Base-by-base conservation (phyloP, 768 basidiomycete species). In the Phlebiopsis gigantea region DNA sequence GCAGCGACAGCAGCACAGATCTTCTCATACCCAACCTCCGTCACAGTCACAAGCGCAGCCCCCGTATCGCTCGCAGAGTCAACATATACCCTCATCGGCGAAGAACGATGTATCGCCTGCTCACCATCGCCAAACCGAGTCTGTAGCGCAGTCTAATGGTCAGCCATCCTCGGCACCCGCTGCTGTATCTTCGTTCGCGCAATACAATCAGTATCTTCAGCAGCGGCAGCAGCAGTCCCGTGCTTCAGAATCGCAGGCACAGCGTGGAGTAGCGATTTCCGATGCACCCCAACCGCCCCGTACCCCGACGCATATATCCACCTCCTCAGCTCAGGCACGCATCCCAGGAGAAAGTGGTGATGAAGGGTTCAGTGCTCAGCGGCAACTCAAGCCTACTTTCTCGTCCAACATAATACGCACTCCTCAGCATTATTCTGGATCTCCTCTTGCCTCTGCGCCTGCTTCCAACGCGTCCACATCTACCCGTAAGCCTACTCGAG, bases 351-450 rank as follows among this genome's bases (percentile, higher is more conserved):
- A 63, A 9, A 71, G 51, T 69, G 69, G 0, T 77, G 46, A 34
- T 15, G 19, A 81, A 54, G 73, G 75, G 2, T 87, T 78, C 62
- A 85, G 79, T 0, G 66, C 79, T 5, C 73, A 72, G 55, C 71
- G 66, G 19, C 78, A 82, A 14, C 78, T 88, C 17, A 79, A 82
- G 44, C 75, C 85, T 1, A 88, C 88, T 1, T 90, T 89, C 62
- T 84, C 84, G 1, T 63, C 80, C n/a, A 80, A 73, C 54, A 84
- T 88, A 66, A 74, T 89, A 29, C 84, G 88, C 47, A 87, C 82
- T 2, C 88, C 88, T 1, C 75, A 77, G 5, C 78, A 88, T 64
- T 89, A 88, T 57, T 66, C 67, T 19, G 49, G 57, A 1, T 22
- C 30, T 2, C 59, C 62, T 42, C 43, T 55, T 21, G 48, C 65